Evolutionary conservation across 345 rosid genomes (phyloP).

Genomic region (Leavenworthia alabamica): DNA sequence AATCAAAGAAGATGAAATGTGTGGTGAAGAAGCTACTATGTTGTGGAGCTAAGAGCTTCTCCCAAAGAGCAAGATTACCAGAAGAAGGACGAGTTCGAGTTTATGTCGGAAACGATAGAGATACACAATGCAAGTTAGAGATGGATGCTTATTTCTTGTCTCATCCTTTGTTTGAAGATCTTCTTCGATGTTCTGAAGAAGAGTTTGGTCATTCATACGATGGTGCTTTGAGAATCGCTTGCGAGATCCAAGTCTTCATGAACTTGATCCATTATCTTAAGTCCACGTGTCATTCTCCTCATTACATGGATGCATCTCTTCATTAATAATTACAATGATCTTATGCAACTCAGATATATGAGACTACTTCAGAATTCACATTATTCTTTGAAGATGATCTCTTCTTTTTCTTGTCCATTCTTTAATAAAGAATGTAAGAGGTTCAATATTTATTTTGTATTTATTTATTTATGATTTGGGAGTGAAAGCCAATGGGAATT

Average conservation of each 20-base stretch:
- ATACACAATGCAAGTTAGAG: constrained; percentile 35
- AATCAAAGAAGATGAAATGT: constrained; percentile 20
- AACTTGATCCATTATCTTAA: constrained; percentile 40
- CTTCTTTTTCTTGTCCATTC: background rate
- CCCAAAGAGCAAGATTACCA: background rate
- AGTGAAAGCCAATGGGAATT: background rate
- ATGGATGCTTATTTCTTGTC: constrained; percentile 39
- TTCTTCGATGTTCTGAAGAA: constrained; percentile 37
- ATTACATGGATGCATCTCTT: background rate
- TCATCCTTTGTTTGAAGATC: constrained; percentile 41
- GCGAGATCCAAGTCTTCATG: constrained; percentile 40
- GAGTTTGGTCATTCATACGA: constrained; percentile 42
- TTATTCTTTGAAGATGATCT: background rate
- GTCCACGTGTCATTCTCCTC: constrained; percentile 29
- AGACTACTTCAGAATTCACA: background rate
- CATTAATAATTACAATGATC: constrained; percentile 9
- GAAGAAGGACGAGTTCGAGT: constrained; percentile 36
- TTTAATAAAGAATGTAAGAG: background rate
- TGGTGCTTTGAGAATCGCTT: constrained; percentile 43
- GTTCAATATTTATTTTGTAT: background rate
- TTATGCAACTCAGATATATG: background rate
- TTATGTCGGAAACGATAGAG: constrained; percentile 40
- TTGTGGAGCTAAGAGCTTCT: constrained; percentile 41
- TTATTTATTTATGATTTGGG: background rate
- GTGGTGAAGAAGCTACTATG: constrained; percentile 40